Evolutionary conservation across 768 basidiomycete species (phyloP), one percentile per base, ranked within the genome.

Genomic region (Boletus subparvulus): DNA sequence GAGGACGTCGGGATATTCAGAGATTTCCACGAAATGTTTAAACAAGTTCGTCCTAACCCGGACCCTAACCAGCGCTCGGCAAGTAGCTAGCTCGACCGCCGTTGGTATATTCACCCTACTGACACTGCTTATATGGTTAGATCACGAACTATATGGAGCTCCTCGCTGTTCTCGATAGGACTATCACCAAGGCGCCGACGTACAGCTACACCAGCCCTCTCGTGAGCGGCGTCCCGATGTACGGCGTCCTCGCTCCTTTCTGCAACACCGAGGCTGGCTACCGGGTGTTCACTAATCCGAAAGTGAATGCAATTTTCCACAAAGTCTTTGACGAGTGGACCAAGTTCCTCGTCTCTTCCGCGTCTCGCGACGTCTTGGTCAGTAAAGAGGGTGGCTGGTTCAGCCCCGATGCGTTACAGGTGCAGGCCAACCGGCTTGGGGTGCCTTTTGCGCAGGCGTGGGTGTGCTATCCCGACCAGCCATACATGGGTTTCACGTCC

Each of bases 321-420:
- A 75, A 75, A 45, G 65, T 85, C 50, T 75, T 86, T 58, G 68
- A 79, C 44, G 71, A 69, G 24, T 86, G 84, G 83, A 73, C 72
- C 11, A 58, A 58, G 14, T 85, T 72, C 73, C 78, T 86, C 47
- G 60, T 62, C 4, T 77, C 78, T 2, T 63, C 72, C 7, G 74
- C 67, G 4, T 84, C 83, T 1, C 63, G 72, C 45, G 55, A 65
- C 21, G 80, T 80, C 19, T 73, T 86, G 47, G 73, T 62, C 55
- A 52, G 61, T 16, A 65, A 64, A 17, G 61, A 68, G 2, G 67
- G 71, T 17, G 80, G 80, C 0, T 86, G 84, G 84, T 79, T 86
- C 61, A 72, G 76, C 12, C 59, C 63, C 2, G 54, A 64, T 8
- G 81, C 77, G 0, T 21, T 68, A 2, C 50, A 50, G 21, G 53